Percentiles rank a stretch among this genome's conserved stretches.
Conservation (phyloP, 2,329 filamentous ascomycete species). For the Aspergillus bombycis region DNA sequence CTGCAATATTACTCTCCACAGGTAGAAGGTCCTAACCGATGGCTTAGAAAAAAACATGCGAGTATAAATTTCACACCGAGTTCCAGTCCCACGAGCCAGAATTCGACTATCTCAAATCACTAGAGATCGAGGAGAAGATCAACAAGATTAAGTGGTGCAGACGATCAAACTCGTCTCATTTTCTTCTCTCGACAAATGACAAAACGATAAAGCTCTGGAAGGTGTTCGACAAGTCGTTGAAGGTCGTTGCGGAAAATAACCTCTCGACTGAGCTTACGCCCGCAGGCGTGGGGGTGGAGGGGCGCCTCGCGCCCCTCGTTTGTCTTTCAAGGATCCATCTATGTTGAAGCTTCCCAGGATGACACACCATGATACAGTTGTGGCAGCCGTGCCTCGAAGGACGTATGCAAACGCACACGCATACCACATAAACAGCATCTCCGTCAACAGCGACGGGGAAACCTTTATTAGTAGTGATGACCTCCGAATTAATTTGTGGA, state of each 20-base stretch:
- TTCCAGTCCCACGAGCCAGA: slow-evolving; percentile 99
- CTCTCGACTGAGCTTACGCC: slow-evolving; percentile 92
- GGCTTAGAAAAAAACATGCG: slow-evolving; percentile 95
- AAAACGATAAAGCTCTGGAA: slow-evolving; percentile 99
- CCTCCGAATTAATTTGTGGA: slow-evolving; percentile 97
- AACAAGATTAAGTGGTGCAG: slow-evolving; percentile 99
- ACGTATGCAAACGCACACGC: slow-evolving; percentile 98
- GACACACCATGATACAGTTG: slow-evolving; percentile 97
- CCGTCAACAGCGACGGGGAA: slow-evolving; percentile 99
- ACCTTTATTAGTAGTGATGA: slow-evolving; percentile 99
- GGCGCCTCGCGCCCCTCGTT: slow-evolving; percentile 70
- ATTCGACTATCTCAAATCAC: slow-evolving; percentile 98
- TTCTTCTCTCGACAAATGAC: slow-evolving; percentile 96
- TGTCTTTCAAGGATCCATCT: slow-evolving; percentile 76
- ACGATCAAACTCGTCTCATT: slow-evolving; percentile 97
- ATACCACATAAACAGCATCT: slow-evolving; percentile 99
- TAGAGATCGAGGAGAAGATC: slow-evolving; percentile 99
- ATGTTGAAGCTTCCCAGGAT: slow-evolving; percentile 92
- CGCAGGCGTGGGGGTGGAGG: slow-evolving; percentile 71
- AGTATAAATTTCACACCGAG: slow-evolving; percentile 99
- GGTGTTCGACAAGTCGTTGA: slow-evolving; percentile 98
- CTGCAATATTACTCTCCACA: slow-evolving; percentile 9
- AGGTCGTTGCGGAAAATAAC: slow-evolving; percentile 99
- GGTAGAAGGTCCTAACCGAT: slow-evolving; percentile 36
- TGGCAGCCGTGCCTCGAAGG: slow-evolving; percentile 91